Evolutionary conservation across 2,329 filamentous ascomycete genomes (phyloP), one percentile per base, ranked within the genome.

Genomic region (Myrmaecium sp.): DNA sequence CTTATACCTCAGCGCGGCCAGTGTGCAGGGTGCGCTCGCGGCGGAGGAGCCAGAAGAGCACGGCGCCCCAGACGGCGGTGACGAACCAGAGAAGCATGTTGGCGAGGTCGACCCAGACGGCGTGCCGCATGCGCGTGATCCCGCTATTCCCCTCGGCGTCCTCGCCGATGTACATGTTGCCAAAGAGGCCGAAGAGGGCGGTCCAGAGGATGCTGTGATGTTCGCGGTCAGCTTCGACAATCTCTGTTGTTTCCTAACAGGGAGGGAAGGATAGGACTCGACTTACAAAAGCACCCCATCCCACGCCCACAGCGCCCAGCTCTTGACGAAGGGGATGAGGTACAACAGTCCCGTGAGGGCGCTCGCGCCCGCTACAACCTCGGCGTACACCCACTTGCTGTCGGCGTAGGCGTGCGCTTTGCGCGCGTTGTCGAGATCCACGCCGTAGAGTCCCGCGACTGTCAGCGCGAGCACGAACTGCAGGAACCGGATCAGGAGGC

Each of bases 111-210:
- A 92, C 62, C 78, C 80, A 92, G 10, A 89, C 79, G 4, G 81
- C 79, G 44, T 74, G 72, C 57, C 83, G 82, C 82, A 93, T 92
- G 30, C 79, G 66, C 37, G 60, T 55, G 30, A 86, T 64, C 26
- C 64, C 71, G 21, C 41, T 40, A 44, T 79, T 64, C 9, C 71
- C 72, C 45, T 76, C 60, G 0, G 73, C 49, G 31, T 81, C 49
- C 41, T 73, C 72, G 28, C 67, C 52, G 44, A 92, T 77, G 58
- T 75, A 93, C 62, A 86, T 69, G 40, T 65, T 71, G 28, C 74
- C 83, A 46, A 93, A 93, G 33, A 89, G 57, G 11, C 81, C 83
- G 47, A 92, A 92, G 5, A 89, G 61, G 2, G 72, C 68, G 32
- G 82, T 69, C 74, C 80, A 92, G 16, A 91, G 64, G 35, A 89